Base-by-base conservation (phyloP, 352 stramenopile species). In the Phytopythium boreale region DNA sequence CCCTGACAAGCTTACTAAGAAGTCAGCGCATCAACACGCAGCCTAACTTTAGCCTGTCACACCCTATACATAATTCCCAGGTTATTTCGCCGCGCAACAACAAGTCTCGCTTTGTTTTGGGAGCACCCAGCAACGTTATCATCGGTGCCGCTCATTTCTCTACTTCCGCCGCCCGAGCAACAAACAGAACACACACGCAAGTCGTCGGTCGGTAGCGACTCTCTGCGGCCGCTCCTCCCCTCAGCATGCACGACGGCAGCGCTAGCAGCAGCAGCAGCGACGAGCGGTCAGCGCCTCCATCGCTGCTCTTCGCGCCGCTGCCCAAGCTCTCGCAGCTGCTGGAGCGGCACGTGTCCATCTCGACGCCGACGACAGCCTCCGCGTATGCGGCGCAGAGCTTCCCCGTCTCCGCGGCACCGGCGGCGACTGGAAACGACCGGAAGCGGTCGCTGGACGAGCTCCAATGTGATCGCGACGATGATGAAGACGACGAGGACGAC, bases 391-490 rank as follows among this genome's bases (percentile, higher is more conserved):
- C 14, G 46, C 19, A 15, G n/a, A 10, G 12, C 11, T 31, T 31
- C n/a, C 55, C 36, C 7, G 12, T 22, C 34, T 36, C 11, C 29
- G 15, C 43, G 58, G n/a, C 47, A 2, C 26, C 44, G 58, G 44
- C 36, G 34, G 10, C 49, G 1, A 7, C 14, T 36, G 3, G n/a
- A 37, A 19, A 43, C 51, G 55, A 27, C 26, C 20, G 27, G 19
- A 14, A 26, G 59, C 44, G 59, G 31, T 36, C 49, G 44, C 27
- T 11, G 20, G 37, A 57, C 19, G 10, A 72, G 72, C 31, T 74
- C 50, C 19, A 63, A 74, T 47, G 61, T 44, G 7, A 61, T 63
- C 34, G 53, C 17, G 41, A 47, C 14, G 41, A 72, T 19, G 59
- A 73, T 1, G 36, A 67, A 0, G 61, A 62, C 2, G 39, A 43